Evolutionary conservation across 345 rosid species (phyloP).

Genomic region (Syzygium oleosum): DNA sequence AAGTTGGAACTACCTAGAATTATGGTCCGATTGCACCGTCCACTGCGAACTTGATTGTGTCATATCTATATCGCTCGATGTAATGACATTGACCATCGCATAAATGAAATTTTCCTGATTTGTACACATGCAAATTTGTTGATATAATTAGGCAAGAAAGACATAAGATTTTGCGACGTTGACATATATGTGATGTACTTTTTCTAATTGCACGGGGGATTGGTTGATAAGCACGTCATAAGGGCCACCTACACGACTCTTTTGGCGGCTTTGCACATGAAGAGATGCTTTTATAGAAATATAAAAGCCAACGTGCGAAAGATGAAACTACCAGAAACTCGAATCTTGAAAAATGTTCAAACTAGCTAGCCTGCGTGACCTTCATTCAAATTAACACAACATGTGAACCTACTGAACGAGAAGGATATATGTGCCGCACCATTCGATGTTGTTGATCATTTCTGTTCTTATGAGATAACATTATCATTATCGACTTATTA

Average conservation of each 20-base stretch:
- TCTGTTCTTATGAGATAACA: background rate
- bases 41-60: background rate
- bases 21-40: background rate
- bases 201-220: background rate
- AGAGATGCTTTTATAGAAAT: too few species aligned
- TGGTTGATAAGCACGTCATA: background rate
- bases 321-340: background rate
- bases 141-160: background rate
- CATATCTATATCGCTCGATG: background rate
- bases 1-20: background rate
- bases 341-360: background rate
- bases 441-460: background rate
- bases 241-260: background rate
- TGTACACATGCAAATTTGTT: background rate
- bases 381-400: background rate
- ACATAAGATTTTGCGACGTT: background rate
- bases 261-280: background rate
- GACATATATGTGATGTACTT: background rate
- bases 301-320: too few species aligned
- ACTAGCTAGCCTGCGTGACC: background rate
- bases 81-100: background rate
- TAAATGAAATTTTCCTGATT: background rate
- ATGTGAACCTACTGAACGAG: background rate
- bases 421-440: background rate
- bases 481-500: background rate